Conservation (phyloP, 495 filamentous ascomycete genomes). For the Lichina pygmaea region DNA sequence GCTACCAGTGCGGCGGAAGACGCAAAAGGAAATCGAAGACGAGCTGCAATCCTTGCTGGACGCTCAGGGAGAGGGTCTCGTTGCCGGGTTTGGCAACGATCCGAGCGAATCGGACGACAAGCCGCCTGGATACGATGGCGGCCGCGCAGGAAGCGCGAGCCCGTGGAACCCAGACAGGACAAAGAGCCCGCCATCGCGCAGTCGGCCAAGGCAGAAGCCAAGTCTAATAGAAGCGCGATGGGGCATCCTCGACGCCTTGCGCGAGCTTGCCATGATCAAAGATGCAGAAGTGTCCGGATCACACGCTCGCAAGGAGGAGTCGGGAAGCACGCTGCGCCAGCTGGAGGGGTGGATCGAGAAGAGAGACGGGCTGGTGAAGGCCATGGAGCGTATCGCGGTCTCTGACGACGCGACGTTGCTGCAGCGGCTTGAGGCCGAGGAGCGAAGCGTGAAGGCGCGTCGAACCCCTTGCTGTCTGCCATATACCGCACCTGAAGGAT, state of each 20-base stretch:
- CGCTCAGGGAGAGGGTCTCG: slow-evolving; percentile 53
- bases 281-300: slow-evolving; percentile 40
- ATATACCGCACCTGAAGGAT: slow-evolving; percentile 1
- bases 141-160: slow-evolving; percentile 15
- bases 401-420: slow-evolving; percentile 9
- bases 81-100: slow-evolving; percentile 19
- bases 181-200: slow-evolving; percentile 16
- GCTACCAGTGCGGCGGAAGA: not conserved
- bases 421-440: slow-evolving; percentile 12
- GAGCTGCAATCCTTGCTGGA: slow-evolving; percentile 64
- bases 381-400: slow-evolving; percentile 24
- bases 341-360: slow-evolving; percentile 33
- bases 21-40: slow-evolving; percentile 16
- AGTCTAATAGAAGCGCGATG: slow-evolving; percentile 39
- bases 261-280: slow-evolving; percentile 42
- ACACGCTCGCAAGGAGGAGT: slow-evolving; percentile 23
- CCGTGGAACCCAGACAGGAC: not conserved
- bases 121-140: slow-evolving; percentile 18
- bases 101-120: slow-evolving; percentile 8
- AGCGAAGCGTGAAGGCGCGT: slow-evolving; percentile 7
- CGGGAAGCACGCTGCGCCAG: slow-evolving; percentile 28
- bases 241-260: slow-evolving; percentile 44
- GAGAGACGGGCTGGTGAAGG: slow-evolving; percentile 17
- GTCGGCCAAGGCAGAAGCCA: slow-evolving; percentile 26
- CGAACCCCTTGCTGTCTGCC: not conserved